Conservation (phyloP, 441 rosid genomes). For the Hura crepitans region DNA sequence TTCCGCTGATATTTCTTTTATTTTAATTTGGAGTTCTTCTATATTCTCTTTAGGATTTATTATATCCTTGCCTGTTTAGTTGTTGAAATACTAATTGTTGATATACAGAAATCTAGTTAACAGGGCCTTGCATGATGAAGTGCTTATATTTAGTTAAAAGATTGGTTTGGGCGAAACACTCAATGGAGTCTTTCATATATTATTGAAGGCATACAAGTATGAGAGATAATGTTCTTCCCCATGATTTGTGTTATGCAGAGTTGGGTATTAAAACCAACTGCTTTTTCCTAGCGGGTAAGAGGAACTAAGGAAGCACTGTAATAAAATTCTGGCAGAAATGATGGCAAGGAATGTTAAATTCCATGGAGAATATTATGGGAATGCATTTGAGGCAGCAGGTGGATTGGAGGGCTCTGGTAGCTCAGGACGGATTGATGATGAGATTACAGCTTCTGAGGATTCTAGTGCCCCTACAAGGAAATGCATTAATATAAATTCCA, state of each 20-base stretch:
- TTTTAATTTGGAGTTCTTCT: background rate
- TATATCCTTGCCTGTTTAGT: background rate
- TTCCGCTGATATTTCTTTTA: background rate
- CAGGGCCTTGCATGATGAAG: slow-evolving; percentile 2
- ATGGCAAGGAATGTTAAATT: slow-evolving; percentile 53
- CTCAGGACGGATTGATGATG: slow-evolving; percentile 49
- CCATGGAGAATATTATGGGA: slow-evolving; percentile 49
- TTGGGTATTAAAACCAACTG: slow-evolving; percentile 23
- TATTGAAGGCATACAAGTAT: background rate
- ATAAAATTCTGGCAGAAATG: slow-evolving; percentile 26
- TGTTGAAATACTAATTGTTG: background rate
- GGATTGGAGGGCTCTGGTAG: slow-evolving; percentile 67
- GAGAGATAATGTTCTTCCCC: slow-evolving; percentile 29
- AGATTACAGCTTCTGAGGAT: slow-evolving; percentile 50
- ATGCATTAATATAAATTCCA: slow-evolving; percentile 43
- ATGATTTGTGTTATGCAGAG: slow-evolving; percentile 37
- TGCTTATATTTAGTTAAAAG: background rate
- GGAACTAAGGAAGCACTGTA: slow-evolving; percentile 10
- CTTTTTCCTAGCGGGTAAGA: slow-evolving; percentile 4
- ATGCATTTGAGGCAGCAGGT: slow-evolving; percentile 41
- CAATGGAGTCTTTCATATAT: background rate
- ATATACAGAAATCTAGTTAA: background rate
- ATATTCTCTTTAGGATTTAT: background rate
- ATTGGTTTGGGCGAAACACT: background rate
- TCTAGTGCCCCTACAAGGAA: slow-evolving; percentile 44